Evolutionary conservation across 2,329 filamentous ascomycete species (phyloP).

Genomic region (Monilinia aucupariae): DNA sequence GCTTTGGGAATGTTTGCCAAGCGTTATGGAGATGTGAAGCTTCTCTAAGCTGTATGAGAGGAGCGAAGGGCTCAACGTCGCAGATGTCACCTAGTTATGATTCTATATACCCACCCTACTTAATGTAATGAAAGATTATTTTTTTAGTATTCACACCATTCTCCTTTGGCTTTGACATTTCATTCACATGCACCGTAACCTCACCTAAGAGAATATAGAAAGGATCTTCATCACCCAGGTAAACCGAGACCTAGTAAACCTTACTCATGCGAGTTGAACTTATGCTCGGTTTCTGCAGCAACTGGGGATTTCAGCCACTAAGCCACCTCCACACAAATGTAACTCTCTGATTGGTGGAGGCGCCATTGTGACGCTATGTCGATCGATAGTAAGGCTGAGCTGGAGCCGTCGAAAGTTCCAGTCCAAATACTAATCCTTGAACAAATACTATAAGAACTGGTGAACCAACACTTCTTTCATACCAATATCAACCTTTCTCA

Average conservation of each 20-base stretch:
- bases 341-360: background rate
- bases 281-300: no score
- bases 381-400: background rate
- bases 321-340: background rate
- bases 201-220: no score
- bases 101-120: background rate
- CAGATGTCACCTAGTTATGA: background rate
- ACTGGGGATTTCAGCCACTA: background rate
- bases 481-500: no score
- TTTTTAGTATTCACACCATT: background rate
- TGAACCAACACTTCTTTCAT: background rate
- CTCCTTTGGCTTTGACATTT: background rate
- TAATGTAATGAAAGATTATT: background rate
- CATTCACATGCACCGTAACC: no score
- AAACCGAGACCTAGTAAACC: no score
- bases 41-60: conserved; percentile 17
- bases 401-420: background rate
- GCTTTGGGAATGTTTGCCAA: conserved; percentile 72
- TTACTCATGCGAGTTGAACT: no score
- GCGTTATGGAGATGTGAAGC: conserved; percentile 29
- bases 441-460: background rate
- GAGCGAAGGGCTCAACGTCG: background rate
- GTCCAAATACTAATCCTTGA: background rate
- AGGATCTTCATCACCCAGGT: no score
- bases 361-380: background rate